These are phyloP conservation scores for Dactylellina drechsleri DNA, from an alignment of 2,329 filamentous ascomycete genomes.

Conservation along the genomic window DNA sequence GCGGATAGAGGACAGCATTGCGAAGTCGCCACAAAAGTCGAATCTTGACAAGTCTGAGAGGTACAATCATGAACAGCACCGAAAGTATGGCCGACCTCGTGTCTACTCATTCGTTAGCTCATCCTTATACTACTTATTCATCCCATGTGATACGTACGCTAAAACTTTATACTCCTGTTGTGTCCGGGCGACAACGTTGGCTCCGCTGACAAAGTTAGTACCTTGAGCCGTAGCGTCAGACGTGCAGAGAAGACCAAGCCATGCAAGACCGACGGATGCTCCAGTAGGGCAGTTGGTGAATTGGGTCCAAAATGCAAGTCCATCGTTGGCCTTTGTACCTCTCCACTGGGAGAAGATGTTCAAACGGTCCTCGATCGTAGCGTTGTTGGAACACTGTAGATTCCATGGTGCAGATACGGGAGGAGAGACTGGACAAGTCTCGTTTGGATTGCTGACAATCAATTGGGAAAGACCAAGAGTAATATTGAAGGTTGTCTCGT, in stretches of 20 bases:
- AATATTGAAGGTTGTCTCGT: conserved; percentile 93
- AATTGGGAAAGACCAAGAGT: conserved; percentile 89
- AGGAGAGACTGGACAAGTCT: conserved; percentile 74
- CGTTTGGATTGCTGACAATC: conserved; percentile 75
- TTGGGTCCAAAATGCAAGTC: conserved; percentile 92
- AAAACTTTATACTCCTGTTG: conserved; percentile 93
- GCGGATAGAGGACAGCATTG: conserved; percentile 81
- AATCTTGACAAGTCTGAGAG: conserved; percentile 61
- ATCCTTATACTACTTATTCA: neutral
- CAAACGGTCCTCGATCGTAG: conserved; percentile 78
- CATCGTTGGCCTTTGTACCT: conserved; percentile 75
- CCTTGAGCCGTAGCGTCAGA: conserved; percentile 66
- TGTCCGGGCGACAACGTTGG: conserved; percentile 89
- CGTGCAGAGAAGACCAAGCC: conserved; percentile 87
- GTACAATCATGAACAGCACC: conserved; percentile 95
- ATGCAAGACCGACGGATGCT: conserved; percentile 87
- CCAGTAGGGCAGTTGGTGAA: conserved; percentile 83
- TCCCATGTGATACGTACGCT: conserved; percentile 64
- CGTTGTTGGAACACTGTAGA: conserved; percentile 71
- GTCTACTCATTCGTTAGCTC: conserved; percentile 60
- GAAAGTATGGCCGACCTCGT: conserved; percentile 93
- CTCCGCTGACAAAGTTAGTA: conserved; percentile 80
- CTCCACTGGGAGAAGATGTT: conserved; percentile 92
- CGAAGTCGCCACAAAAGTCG: conserved; percentile 60
- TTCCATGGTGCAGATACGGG: conserved; percentile 83